A percentile compares a stretch with the other conserved stretches of the same genome.
These are phyloP conservation scores for Scutellaria minor DNA, from an alignment of 257 asterid species.

Conservation along the genomic window DNA sequence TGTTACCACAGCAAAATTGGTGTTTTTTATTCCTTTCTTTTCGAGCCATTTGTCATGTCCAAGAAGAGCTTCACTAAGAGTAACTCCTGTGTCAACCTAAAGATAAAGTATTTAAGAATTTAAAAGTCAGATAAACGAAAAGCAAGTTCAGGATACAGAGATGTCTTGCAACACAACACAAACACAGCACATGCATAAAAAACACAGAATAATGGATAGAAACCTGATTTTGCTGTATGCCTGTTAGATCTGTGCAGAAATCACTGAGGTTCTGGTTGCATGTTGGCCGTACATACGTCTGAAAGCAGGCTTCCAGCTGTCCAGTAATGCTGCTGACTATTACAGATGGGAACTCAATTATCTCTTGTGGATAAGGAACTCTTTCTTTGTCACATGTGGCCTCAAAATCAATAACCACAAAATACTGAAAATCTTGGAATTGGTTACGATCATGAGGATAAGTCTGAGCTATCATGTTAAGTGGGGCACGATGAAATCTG, in stretches of 20 bases:
- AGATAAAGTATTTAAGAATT: neutral
- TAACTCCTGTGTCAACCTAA: slow-evolving; percentile 74
- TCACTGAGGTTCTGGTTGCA: slow-evolving; percentile 72
- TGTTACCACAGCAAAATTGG: slow-evolving; percentile 81
- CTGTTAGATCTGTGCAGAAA: slow-evolving; percentile 87
- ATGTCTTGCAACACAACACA: neutral
- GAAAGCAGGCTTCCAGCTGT: slow-evolving; percentile 76
- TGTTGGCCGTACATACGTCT: slow-evolving; percentile 82
- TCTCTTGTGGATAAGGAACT: slow-evolving; percentile 85
- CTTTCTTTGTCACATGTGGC: slow-evolving; percentile 86
- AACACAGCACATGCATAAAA: neutral
- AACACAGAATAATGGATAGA: slow-evolving; percentile 23
- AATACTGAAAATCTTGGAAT: slow-evolving; percentile 75
- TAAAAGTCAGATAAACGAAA: neutral
- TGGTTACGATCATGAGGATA: slow-evolving; percentile 52
- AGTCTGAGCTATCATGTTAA: slow-evolving; percentile 54
- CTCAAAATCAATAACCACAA: slow-evolving; percentile 88
- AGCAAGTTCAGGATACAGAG: slow-evolving; percentile 18
- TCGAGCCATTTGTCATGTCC: slow-evolving; percentile 83
- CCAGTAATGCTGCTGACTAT: slow-evolving; percentile 79
- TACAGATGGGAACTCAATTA: slow-evolving; percentile 91
- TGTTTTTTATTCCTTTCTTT: slow-evolving; percentile 64
- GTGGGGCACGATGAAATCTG: slow-evolving; percentile 55
- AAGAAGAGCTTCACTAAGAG: slow-evolving; percentile 72
- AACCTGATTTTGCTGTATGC: slow-evolving; percentile 86